Percentiles rank a stretch among this genome's conserved stretches.
Evolutionary conservation across 2,329 filamentous ascomycete genomes (phyloP).

Genomic region (Blastomyces emzantsi): DNA sequence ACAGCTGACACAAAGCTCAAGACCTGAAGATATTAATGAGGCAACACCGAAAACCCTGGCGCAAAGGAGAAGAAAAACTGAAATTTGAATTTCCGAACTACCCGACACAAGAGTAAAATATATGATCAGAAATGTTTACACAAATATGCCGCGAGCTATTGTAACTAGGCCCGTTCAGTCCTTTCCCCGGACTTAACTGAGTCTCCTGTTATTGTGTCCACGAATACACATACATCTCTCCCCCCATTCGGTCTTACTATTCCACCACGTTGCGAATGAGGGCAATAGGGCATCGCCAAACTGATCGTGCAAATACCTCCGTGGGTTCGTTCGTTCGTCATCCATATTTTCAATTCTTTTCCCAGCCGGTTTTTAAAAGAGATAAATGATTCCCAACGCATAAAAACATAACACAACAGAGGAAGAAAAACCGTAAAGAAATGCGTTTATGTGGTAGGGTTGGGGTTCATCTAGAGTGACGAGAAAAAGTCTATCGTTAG

Average conservation of each 20-base stretch:
- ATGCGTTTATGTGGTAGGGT: conserved; percentile 58
- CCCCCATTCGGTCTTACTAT: background rate
- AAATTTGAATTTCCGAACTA: conserved; percentile 8
- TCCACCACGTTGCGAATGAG: background rate
- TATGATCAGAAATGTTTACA: background rate
- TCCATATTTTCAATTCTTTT: background rate
- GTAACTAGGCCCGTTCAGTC: background rate
- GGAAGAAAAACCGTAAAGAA: conserved; percentile 1
- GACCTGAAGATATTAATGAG: background rate
- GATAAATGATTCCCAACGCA: conserved; percentile 1
- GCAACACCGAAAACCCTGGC: background rate
- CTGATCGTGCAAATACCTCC: background rate
- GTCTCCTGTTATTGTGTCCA: background rate
- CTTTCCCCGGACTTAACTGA: background rate
- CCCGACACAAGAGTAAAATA: conserved; percentile 4
- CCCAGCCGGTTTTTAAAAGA: background rate
- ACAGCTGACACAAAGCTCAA: background rate
- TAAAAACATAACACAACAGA: conserved; percentile 4
- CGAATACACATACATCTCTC: background rate
- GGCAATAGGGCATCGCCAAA: background rate
- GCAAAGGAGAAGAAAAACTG: background rate
- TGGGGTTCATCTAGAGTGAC: conserved; percentile 66
- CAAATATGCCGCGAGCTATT: background rate
- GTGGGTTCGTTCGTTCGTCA: conserved; percentile 4
- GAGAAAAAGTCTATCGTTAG: conserved; percentile 9